Percentiles rank a stretch among this genome's conserved stretches.
Evolutionary conservation across 208 protist species (phyloP).

Genomic region (Trypanosoma theileri): DNA sequence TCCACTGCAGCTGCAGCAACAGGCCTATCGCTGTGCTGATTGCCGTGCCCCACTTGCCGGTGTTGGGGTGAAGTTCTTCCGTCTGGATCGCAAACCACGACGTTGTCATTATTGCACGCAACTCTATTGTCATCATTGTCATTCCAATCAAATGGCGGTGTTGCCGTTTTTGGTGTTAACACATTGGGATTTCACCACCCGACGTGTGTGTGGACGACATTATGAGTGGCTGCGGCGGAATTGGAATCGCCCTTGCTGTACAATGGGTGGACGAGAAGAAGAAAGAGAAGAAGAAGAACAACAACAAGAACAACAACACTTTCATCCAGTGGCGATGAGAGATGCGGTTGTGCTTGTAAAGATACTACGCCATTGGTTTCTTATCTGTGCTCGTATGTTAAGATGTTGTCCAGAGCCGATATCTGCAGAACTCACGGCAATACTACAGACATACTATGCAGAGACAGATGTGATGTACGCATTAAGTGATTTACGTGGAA

Average conservation of each 20-base stretch:
- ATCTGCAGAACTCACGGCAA: not conserved
- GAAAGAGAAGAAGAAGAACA: too few relatives aligned
- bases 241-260: slow-evolving; percentile 2
- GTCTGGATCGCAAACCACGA: slow-evolving; percentile 14
- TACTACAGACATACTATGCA: slow-evolving; percentile 18
- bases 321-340: not conserved
- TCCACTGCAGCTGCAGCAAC: slow-evolving; percentile 6
- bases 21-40: slow-evolving; percentile 5
- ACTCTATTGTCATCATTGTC: slow-evolving; percentile 20
- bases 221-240: slow-evolving; percentile 12
- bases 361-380: slow-evolving; percentile 19
- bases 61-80: not conserved
- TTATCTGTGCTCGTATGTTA: slow-evolving; percentile 4
- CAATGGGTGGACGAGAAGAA: not conserved
- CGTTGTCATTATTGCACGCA: slow-evolving; percentile 27
- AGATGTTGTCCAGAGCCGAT: not conserved
- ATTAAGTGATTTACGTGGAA: slow-evolving; percentile 11
- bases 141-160: slow-evolving; percentile 1
- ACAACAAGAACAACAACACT: not conserved
- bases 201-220: slow-evolving; percentile 18
- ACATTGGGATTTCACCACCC: slow-evolving; percentile 12
- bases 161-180: slow-evolving; percentile 19
- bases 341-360: slow-evolving; percentile 6
- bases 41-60: not conserved
- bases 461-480: slow-evolving; percentile 21